Evolutionary conservation across 495 filamentous ascomycete species (phyloP), one percentile per base, ranked within the genome.

Genomic region (Aspergillus affinis): DNA sequence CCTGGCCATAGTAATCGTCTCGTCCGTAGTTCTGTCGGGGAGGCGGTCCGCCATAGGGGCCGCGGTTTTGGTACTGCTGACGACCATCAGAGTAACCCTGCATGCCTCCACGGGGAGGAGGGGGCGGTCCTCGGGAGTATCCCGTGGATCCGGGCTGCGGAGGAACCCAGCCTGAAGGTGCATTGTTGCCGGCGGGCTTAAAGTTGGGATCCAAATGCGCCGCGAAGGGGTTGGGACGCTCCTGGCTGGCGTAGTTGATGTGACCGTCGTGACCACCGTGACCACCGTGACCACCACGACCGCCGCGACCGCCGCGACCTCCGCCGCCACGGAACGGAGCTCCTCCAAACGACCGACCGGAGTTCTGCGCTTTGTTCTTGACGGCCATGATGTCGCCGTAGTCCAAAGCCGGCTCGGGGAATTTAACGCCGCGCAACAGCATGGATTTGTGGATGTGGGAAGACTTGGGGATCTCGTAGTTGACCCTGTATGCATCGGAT

Each of bases 391-490:
- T 86, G 66, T 99, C 95, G 51, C 73, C 79, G 19, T 82, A 77
- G 63, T 88, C 86, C 2, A 99, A 80, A 4, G 85, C 88, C 9
- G 90, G 86, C 1, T 80, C 74, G 0, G 85, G 77, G 53, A 92
- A 82, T 63, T 88, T 85, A 48, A 93, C 86, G 8, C 94, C 95
- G 4, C 90, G 86, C 54, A 99, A 81, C 23, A 99, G 82, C 90
- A 95, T 94, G 8, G 93, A 97, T 66, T 97, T 97, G 75, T 99
- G 94, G 19, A 84, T 74, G 64, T 89, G 81, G 17, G 75, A 74
- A 13, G 83, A 84, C 46, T 82, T 75, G 0, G 93, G 93, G 72
- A 97, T 89, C 29, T 89, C 84, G 70, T 96, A 99, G 60, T 88
- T 73, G 49, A 97, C 90, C 64, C 90, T 96, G 57, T 15, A 23